Evolutionary conservation across 768 basidiomycete genomes (phyloP).

Genomic region (Kwoniella heveanensis): DNA sequence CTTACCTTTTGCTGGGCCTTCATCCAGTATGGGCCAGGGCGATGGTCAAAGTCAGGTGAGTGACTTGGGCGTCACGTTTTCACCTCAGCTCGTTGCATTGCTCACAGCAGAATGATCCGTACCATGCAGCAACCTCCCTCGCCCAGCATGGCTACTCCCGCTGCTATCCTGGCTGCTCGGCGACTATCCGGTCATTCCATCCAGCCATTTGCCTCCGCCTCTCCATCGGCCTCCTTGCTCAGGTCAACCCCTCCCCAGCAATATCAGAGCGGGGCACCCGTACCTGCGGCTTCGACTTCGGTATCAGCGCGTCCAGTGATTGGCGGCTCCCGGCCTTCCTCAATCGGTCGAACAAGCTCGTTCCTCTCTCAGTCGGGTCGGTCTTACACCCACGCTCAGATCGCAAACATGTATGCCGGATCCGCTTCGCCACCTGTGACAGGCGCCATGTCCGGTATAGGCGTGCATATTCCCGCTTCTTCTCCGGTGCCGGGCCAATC

Average conservation of each 20-base stretch:
- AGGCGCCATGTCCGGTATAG: constrained; percentile 31
- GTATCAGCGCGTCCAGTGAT: constrained; percentile 17
- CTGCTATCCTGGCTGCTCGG: constrained; percentile 40
- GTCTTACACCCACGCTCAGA: constrained; percentile 52
- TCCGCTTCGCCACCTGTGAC: constrained; percentile 37
- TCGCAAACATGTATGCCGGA: constrained; percentile 39
- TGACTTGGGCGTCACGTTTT: too few species aligned
- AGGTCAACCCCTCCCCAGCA: constrained; percentile 28
- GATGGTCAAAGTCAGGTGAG: constrained; percentile 11
- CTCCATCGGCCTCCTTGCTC: constrained; percentile 42
- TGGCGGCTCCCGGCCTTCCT: constrained; percentile 31
- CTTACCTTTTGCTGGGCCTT: constrained; percentile 46
- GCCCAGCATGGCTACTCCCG: constrained; percentile 23
- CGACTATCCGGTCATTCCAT: constrained; percentile 50
- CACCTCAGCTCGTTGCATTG: neutral
- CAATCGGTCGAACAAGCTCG: constrained; percentile 47
- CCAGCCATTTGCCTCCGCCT: constrained; percentile 42
- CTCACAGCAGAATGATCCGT: too few species aligned
- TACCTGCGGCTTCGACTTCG: constrained; percentile 1
- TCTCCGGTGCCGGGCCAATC: constrained; percentile 30
- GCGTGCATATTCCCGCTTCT: constrained; percentile 12
- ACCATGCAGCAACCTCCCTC: constrained; percentile 20
- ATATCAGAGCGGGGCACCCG: constrained; percentile 15
- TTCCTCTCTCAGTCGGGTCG: constrained; percentile 55
- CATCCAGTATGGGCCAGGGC: constrained; percentile 3